Evolutionary conservation across 495 filamentous ascomycete genomes (phyloP).

Genomic region (Podospora bellae-mahoneyi): DNA sequence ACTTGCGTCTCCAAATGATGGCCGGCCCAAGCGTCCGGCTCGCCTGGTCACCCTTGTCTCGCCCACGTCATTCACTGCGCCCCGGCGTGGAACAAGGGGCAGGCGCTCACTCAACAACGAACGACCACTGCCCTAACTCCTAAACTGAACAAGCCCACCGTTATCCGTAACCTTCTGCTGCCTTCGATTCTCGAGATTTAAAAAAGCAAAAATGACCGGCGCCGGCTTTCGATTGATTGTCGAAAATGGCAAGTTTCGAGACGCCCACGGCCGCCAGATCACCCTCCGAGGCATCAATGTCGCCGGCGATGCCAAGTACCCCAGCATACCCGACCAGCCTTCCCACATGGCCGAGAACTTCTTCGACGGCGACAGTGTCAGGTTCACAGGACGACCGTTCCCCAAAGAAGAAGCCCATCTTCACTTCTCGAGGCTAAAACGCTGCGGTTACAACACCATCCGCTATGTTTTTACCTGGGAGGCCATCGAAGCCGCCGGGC

Average conservation of each 20-base stretch:
- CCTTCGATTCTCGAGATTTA: not conserved
- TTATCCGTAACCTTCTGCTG: not conserved
- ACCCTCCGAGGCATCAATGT: slow-evolving; percentile 63
- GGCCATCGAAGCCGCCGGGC: slow-evolving; percentile 91
- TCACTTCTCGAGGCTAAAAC: slow-evolving; percentile 82
- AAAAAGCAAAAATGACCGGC: slow-evolving; percentile 38
- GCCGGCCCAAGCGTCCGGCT: not conserved
- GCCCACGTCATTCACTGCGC: slow-evolving; percentile 6
- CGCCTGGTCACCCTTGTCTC: not conserved
- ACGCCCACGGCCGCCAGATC: slow-evolving; percentile 53
- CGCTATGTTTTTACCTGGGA: slow-evolving; percentile 98
- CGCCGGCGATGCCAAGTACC: slow-evolving; percentile 63
- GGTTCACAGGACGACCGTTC: slow-evolving; percentile 85
- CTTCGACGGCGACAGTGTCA: slow-evolving; percentile 89
- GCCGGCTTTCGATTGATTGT: slow-evolving; percentile 61
- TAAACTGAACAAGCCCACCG: not conserved
- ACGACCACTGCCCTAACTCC: not conserved
- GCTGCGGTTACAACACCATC: slow-evolving; percentile 92
- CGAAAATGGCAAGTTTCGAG: slow-evolving; percentile 76
- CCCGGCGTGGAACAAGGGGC: slow-evolving; percentile 1
- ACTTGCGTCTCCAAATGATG: not conserved
- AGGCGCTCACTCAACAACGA: not conserved
- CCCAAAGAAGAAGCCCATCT: slow-evolving; percentile 73
- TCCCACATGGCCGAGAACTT: slow-evolving; percentile 76
- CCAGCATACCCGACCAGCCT: slow-evolving; percentile 71